These are phyloP conservation scores for Phytophthora crassamura DNA, from an alignment of 352 stramenopile genomes.

Conservation along the genomic window DNA sequence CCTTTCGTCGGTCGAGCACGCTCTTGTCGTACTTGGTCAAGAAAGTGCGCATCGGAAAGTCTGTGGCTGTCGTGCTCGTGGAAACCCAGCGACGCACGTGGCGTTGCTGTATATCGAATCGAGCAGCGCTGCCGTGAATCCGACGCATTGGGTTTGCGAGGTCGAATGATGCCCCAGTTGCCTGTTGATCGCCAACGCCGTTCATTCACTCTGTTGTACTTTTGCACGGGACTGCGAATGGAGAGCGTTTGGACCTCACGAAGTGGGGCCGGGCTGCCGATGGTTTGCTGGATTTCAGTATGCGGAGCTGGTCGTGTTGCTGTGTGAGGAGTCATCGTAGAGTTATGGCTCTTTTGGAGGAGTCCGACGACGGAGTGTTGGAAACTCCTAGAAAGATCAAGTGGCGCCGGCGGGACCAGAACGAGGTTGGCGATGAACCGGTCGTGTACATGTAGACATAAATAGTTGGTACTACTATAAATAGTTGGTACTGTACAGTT, in stretches of 20 bases:
- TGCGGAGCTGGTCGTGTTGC: too few relatives aligned
- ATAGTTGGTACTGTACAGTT: too few relatives aligned
- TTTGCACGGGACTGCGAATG: too few relatives aligned
- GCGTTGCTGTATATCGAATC: background rate
- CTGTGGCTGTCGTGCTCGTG: background rate
- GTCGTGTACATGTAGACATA: too few relatives aligned
- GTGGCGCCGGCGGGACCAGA: too few relatives aligned
- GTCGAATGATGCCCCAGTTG: background rate
- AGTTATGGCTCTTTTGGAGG: too few relatives aligned
- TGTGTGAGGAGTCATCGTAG: too few relatives aligned
- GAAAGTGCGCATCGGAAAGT: constrained; percentile 3
- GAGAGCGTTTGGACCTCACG: background rate
- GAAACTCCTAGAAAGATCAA: too few relatives aligned
- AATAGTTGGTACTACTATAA: too few relatives aligned
- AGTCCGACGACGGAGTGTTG: too few relatives aligned
- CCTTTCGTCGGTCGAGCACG: background rate
- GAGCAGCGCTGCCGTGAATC: background rate
- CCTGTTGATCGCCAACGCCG: background rate
- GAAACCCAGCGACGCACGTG: constrained; percentile 1
- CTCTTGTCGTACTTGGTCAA: background rate
- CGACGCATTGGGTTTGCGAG: background rate
- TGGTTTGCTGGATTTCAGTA: too few relatives aligned
- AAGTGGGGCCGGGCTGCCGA: background rate
- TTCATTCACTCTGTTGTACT: background rate
- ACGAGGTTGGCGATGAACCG: too few relatives aligned